Evolutionary conservation across 2,329 filamentous ascomycete genomes (phyloP).

Genomic region (Fusarium incarnatum): DNA sequence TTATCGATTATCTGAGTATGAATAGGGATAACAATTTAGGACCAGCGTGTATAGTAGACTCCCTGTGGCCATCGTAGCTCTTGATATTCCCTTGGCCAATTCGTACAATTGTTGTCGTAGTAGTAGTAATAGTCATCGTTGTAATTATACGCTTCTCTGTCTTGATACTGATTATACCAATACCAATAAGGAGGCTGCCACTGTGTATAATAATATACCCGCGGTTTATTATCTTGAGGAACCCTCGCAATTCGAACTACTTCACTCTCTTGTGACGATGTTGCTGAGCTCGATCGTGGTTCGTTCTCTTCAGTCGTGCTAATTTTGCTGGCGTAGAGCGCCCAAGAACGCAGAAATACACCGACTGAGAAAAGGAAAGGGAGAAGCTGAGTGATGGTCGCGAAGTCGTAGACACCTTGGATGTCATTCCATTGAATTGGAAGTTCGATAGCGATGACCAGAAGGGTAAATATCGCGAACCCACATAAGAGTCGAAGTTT

Average conservation of each 20-base stretch:
- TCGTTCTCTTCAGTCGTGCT: neutral
- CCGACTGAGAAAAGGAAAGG: slow-evolving; percentile 50
- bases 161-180: slow-evolving; percentile 5
- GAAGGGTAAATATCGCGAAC: slow-evolving; percentile 45
- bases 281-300: neutral
- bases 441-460: slow-evolving; percentile 51
- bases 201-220: neutral
- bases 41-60: slow-evolving; percentile 24
- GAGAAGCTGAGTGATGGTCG: slow-evolving; percentile 48
- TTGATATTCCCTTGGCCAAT: neutral
- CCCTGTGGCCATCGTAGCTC: slow-evolving; percentile 25
- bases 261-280: neutral
- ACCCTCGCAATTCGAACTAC: neutral
- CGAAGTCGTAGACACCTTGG: slow-evolving; percentile 39
- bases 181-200: neutral
- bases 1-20: neutral
- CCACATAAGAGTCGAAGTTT: slow-evolving; percentile 33
- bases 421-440: slow-evolving; percentile 51
- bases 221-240: neutral
- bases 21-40: neutral
- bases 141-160: neutral
- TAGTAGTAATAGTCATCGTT: neutral
- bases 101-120: neutral
- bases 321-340: slow-evolving; percentile 32
- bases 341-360: slow-evolving; percentile 44